Evolutionary conservation across 1,139 yeast species (phyloP), one percentile per base, ranked within the genome.

Genomic region (Yamadazyma kanchanaburiensis): DNA sequence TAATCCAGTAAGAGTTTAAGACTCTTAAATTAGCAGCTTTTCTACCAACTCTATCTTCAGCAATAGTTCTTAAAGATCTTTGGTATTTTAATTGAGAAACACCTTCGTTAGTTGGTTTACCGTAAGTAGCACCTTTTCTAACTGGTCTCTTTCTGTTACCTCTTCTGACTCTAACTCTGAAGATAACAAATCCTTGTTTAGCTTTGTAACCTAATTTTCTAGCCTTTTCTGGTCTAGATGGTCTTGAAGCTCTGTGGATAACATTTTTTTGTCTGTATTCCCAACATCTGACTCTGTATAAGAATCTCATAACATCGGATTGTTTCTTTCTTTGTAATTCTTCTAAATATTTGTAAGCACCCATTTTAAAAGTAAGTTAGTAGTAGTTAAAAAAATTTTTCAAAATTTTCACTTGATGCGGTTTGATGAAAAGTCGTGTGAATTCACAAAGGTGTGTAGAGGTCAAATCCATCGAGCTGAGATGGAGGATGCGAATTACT

Each of bases 71-170:
- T 71, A 87, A 78, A 49, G 96, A 83, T 75, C 94, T 87, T 80
- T 91, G 98, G 95, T 88, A 89, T 80, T 91, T 91, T 78, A 91
- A 86, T 74, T 91, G 96, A 80, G 81, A 81, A 57, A 91, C 94
- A 86, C 98, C 98, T 79, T 87, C 95, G 95, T 91, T 91, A 79
- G 98, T 91, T 82, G 98, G 98, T 85, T 91, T 91, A 86, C 98
- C 98, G 83, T 89, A 89, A 68, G 97, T 91, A 61, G 96, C 97
- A 85, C 98, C 98, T 91, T 91, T 91, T 77, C 94, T 89, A 62
- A 84, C 97, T 61, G 96, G 97, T 79, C 96, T 87, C 96, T 91
- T 91, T 83, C 98, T 89, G 80, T 94, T 91, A 80, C 98, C 98
- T 78, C 98, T 87, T 80, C 97, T 88, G 60, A 91, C 98, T 77